Conservation (phyloP, 2,329 filamentous ascomycete genomes). For the Neonectria magnoliae region DNA sequence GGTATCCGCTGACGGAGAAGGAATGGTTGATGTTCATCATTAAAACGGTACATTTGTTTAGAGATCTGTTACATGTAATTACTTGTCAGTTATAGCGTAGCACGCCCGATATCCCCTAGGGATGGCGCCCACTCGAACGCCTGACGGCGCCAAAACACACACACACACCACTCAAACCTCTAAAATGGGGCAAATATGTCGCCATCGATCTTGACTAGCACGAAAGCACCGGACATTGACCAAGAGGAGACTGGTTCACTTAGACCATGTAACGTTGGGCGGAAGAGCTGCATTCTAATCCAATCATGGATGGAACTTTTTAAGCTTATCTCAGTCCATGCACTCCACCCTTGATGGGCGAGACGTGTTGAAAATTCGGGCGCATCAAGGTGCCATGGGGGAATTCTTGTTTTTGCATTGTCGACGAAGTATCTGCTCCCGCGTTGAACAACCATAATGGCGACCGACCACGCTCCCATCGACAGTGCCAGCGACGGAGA, state of each 20-base stretch:
- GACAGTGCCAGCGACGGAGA: constrained; percentile 30
- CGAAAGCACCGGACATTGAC: constrained; percentile 22
- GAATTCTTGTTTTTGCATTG: background rate
- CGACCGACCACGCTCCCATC: constrained; percentile 15
- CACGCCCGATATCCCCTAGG: too few relatives aligned
- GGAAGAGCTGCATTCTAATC: constrained; percentile 29
- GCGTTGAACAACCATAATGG: constrained; percentile 23
- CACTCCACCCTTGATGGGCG: background rate
- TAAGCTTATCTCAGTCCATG: constrained; percentile 21
- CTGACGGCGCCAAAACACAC: too few relatives aligned
- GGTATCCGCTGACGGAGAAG: too few relatives aligned
- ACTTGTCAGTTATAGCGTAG: too few relatives aligned
- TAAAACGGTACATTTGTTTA: too few relatives aligned
- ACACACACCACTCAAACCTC: too few relatives aligned
- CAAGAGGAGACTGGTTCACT: constrained; percentile 25
- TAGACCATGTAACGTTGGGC: constrained; percentile 23
- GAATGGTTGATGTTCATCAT: too few relatives aligned
- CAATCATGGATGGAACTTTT: constrained; percentile 19
- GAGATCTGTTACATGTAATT: too few relatives aligned
- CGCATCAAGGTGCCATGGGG: constrained; percentile 5
- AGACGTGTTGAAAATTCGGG: background rate
- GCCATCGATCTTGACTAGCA: constrained; percentile 36
- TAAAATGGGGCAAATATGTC: constrained; percentile 23
- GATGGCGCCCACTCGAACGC: too few relatives aligned
- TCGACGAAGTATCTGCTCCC: background rate